Base-by-base conservation (phyloP, 2,329 filamentous ascomycete genomes). In the Capronia epimyces region DNA sequence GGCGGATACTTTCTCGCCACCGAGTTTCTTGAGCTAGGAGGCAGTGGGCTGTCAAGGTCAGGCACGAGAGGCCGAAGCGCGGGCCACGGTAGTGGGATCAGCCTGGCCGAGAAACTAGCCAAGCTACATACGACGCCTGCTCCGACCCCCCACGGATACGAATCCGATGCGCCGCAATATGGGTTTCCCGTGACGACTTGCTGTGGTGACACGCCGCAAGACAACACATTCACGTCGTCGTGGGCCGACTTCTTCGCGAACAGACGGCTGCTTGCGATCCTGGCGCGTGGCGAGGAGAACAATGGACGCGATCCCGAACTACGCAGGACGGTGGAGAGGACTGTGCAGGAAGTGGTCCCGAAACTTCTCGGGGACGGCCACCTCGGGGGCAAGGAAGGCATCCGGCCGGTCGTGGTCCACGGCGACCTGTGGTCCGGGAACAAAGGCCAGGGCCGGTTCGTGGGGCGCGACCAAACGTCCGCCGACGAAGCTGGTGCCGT, bases 351-450 rank as follows among this genome's bases (percentile, higher is more conserved):
- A 6, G 84, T 95, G 0, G 87, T 95, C 1, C 88, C 89, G 1
- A 71, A 84, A 1, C 69, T 96, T n/a, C 71, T 96, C 10, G 81
- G 83, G 0, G 82, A 87, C 46, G 75, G 71, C 0, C 80, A 83
- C 63, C 67, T 94, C 9, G 81, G 79, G 34, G 72, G 71, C 53
- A 62, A 67, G 15, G 71, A 79, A 42, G 78, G 76, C 0, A 75
- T 93, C 21, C 73, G 66, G n/a, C 89, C 90, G 0, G 89, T 93
- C 0, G 79, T 95, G 4, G 75, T 95, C 0, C 91, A 97, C 64
- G 91, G 91, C 1, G 90, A 96, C 70, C 68, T 96, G n/a, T 96
- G 91, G 91, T 86, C 82, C 58, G 91, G 91, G 0, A 96, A 96
- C 67, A 81, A 86, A 43, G 80, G 81, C 9, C 68, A 73, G 2